phyloP scores from a whole-genome alignment of 2,329 filamentous ascomycete genomes.

The Zasmidium angulare region DNA sequence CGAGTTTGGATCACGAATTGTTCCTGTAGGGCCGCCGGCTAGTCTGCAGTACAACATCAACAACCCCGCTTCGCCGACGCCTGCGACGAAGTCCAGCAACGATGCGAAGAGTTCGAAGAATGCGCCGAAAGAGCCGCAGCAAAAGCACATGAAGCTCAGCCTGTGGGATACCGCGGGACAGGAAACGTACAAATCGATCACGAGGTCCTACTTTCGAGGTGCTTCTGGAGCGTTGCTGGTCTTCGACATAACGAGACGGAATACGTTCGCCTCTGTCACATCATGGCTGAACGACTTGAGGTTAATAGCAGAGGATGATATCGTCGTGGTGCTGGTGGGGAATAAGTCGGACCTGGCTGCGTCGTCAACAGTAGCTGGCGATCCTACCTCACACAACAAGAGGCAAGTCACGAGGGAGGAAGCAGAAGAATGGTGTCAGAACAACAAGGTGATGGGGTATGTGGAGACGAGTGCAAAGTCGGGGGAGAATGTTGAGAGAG shows the following conservation, averaged over 20 bases:
- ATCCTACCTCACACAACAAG: constrained; percentile 53
- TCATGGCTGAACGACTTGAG: constrained; percentile 93
- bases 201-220: constrained; percentile 88
- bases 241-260: constrained; percentile 85
- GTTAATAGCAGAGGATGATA: constrained; percentile 92
- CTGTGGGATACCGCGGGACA: constrained; percentile 97
- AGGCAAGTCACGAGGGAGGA: constrained; percentile 79
- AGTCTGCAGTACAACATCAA: constrained; percentile 58
- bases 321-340: constrained; percentile 90
- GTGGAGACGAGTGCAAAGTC: constrained; percentile 97
- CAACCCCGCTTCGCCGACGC: constrained; percentile 41
- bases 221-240: constrained; percentile 78
- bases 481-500: constrained; percentile 88
- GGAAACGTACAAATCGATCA: constrained; percentile 96
- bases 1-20: constrained; percentile 90
- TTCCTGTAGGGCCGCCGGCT: constrained; percentile 83
- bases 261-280: constrained; percentile 84
- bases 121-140: constrained; percentile 38
- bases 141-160: constrained; percentile 87
- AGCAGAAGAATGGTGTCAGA: constrained; percentile 83
- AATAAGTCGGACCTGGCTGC: constrained; percentile 85
- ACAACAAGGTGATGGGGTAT: constrained; percentile 86
- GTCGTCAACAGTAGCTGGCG: constrained; percentile 39
- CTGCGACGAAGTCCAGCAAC: constrained; percentile 19
- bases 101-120: constrained; percentile 17